A percentile compares a stretch with the other conserved stretches of the same genome.
phyloP scores from a whole-genome alignment of 768 basidiomycete genomes.

The Lactarius evosmus region DNA sequence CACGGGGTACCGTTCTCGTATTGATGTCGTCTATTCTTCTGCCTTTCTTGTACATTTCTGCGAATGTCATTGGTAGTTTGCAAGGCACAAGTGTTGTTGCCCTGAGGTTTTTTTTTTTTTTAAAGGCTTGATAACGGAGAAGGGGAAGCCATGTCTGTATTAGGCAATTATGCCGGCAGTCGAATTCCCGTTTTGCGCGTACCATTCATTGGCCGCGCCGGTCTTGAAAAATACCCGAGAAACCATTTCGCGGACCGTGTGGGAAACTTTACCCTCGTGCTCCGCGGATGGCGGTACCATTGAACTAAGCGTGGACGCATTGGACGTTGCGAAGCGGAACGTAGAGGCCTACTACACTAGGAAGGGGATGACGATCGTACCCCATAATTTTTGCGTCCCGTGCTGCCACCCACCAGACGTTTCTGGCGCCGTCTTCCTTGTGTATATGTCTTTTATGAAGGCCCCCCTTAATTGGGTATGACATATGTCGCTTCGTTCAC shows the following conservation, averaged over 20 bases:
- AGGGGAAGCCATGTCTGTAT: not conserved
- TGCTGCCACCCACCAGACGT: not conserved
- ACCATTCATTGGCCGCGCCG: not conserved
- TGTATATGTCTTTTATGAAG: not conserved
- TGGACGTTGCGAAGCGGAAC: not conserved
- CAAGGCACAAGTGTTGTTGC: not conserved
- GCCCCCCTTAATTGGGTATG: not conserved
- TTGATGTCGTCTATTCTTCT: not conserved
- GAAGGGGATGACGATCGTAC: not conserved
- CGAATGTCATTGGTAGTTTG: not conserved
- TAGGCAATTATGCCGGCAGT: slow-evolving; percentile 8
- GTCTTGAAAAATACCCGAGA: slow-evolving; percentile 35
- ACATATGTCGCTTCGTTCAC: not conserved
- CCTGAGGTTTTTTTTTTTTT: not conserved
- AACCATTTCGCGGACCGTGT: slow-evolving; percentile 5
- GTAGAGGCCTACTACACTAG: not conserved
- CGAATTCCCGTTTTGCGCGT: not conserved
- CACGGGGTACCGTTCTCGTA: not conserved
- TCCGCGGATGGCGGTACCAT: slow-evolving; percentile 8
- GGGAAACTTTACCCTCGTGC: slow-evolving; percentile 3
- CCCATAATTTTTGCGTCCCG: not conserved
- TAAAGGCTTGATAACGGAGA: not conserved
- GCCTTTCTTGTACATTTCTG: not conserved
- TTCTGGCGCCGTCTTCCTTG: not conserved
- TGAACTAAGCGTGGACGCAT: not conserved